phyloP scores from a whole-genome alignment of 345 rosid genomes.

The Gossypium stocksii region DNA sequence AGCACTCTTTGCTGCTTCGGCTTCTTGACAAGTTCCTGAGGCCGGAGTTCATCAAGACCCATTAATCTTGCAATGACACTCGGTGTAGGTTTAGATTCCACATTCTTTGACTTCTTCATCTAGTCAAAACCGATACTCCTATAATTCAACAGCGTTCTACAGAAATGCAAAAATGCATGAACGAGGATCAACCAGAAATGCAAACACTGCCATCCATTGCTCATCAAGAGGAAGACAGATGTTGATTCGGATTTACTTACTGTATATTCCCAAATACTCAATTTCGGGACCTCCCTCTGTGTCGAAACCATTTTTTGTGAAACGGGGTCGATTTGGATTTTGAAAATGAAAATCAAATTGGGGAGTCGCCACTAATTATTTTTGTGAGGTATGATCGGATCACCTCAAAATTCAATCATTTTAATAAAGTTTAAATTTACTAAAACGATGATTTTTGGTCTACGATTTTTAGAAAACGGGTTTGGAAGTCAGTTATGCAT shows the following conservation, averaged over 20 bases:
- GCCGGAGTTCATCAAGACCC: conserved; percentile 59
- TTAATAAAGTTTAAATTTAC: too few relatives aligned
- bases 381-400: too few relatives aligned
- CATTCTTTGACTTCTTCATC: conserved; percentile 23
- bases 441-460: too few relatives aligned
- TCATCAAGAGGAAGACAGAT: not conserved
- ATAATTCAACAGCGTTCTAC: conserved; percentile 15
- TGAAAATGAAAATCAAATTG: too few relatives aligned
- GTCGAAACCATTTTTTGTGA: too few relatives aligned
- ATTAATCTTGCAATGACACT: conserved; percentile 60
- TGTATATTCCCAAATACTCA: conserved; percentile 2
- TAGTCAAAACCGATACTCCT: conserved; percentile 12
- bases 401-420: too few relatives aligned
- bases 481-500: too few relatives aligned
- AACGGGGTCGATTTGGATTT: too few relatives aligned
- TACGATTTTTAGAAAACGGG: too few relatives aligned
- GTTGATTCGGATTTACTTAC: not conserved
- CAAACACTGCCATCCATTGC: not conserved
- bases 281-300: not conserved
- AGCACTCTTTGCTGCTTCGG: conserved; percentile 49
- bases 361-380: too few relatives aligned
- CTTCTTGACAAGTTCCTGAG: conserved; percentile 36
- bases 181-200: not conserved
- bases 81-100: conserved; percentile 37
- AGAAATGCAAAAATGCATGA: conserved; percentile 17